Base-by-base conservation (phyloP, 1,284 basidiomycete genomes). In the Ceratobasidium sp. region DNA sequence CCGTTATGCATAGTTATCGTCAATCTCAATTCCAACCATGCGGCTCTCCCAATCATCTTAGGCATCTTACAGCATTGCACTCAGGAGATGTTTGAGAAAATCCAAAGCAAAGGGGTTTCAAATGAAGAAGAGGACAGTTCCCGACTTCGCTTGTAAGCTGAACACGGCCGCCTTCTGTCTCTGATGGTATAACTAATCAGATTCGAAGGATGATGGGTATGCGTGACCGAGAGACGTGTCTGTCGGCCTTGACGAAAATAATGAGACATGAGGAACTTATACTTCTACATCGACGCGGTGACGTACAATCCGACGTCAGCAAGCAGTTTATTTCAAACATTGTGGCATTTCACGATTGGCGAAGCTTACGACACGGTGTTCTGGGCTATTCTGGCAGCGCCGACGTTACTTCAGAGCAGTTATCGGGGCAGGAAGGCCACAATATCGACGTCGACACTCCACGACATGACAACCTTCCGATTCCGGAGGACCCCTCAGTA, bases 201-300 rank as follows among this genome's bases (percentile, higher is more conserved):
- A 10, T 39, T 9, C 18, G 41, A 28, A 70, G 55, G 43, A 58
- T 59, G 26, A 46, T 41, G 18, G 39, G 18, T 3, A n/a, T n/a
- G 26, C 28, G 16, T 34, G 34, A 59, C 32, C 67, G 50, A 39
- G 9, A 23, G 14, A 18, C 45, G 6, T 58, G 53, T 21, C 67
- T 70, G 12, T 46, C 39, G 3, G 41, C 43, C 14, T 43, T 70
- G 6, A n/a, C 26, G 5, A 14, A 70, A 23, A 70, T 45, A 34
- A 28, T 70, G 12, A 26, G 16, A 48, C 67, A 70, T 34, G 67
- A 70, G 36, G 67, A 70, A 23, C 53, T 70, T 21, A 28, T 70
- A 12, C 26, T 70, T 26, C 41, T 59, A 1, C n/a, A 8, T 23
- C 39, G n/a, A 16, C 39, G 26, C 3, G 58, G 21, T 14, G 39